phyloP scores from a whole-genome alignment of 1,139 yeast species.

The Sugiyamaella neomexicana region DNA sequence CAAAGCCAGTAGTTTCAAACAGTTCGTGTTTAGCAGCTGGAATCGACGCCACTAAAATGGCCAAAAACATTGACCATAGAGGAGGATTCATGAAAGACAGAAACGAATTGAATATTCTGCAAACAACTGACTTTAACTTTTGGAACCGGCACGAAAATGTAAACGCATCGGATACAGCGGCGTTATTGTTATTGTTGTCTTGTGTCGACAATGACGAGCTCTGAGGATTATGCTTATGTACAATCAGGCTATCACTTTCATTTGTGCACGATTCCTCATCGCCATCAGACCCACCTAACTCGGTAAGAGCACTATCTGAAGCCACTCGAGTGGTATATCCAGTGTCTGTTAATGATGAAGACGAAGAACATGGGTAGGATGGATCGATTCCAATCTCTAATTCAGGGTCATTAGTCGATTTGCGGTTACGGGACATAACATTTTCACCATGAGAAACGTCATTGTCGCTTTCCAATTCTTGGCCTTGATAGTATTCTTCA shows the following conservation, averaged over 20 bases:
- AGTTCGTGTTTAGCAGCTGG: conserved; percentile 66
- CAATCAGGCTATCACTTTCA: conserved; percentile 1
- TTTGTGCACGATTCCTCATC: not conserved
- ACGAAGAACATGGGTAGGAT: conserved; percentile 22
- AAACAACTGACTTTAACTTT: conserved; percentile 2
- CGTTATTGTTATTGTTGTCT: too few species aligned
- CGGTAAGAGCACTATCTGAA: conserved; percentile 6
- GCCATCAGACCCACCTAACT: not conserved
- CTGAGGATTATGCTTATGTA: not conserved
- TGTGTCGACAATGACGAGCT: too few species aligned
- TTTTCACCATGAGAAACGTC: not conserved
- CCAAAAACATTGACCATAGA: conserved; percentile 82
- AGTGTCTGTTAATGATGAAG: conserved; percentile 36
- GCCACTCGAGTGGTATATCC: conserved; percentile 18
- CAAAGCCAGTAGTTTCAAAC: conserved; percentile 62
- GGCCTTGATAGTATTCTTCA: conserved; percentile 7
- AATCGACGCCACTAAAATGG: conserved; percentile 80
- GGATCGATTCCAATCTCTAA: conserved; percentile 3
- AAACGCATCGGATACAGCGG: too few species aligned
- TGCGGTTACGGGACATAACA: not conserved
- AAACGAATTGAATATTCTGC: conserved; percentile 26
- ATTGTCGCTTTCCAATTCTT: not conserved
- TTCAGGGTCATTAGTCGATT: conserved; percentile 3
- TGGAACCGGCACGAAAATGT: too few species aligned
- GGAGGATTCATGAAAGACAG: conserved; percentile 86